These are phyloP conservation scores for Teunomyces pallodes DNA, from an alignment of 805 yeast genomes.

Conservation along the genomic window DNA sequence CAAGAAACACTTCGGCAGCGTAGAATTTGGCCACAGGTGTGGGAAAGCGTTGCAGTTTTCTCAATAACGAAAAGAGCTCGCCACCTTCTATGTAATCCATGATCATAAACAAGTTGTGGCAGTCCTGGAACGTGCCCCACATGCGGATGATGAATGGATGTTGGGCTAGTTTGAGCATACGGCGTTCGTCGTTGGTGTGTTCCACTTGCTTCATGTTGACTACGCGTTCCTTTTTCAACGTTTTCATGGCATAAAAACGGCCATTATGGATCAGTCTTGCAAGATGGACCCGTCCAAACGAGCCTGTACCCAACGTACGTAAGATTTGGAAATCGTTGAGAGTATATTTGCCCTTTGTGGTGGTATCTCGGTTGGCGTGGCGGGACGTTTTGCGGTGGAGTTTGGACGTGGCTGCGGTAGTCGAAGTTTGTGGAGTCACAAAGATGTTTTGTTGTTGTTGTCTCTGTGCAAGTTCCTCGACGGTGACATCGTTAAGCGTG, in stretches of 20 bases:
- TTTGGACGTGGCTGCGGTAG: slow-evolving; percentile 10
- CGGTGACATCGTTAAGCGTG: slow-evolving; percentile 25
- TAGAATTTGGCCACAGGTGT: slow-evolving; percentile 63
- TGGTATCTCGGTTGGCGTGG: slow-evolving; percentile 23
- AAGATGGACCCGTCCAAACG: slow-evolving; percentile 59
- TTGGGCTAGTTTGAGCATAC: slow-evolving; percentile 56
- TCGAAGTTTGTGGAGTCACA: slow-evolving; percentile 16
- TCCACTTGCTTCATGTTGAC: slow-evolving; percentile 63
- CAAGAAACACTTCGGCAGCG: slow-evolving; percentile 60
- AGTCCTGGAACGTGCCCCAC: slow-evolving; percentile 69
- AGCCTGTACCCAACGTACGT: slow-evolving; percentile 60
- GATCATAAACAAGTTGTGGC: slow-evolving; percentile 55
- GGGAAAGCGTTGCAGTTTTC: slow-evolving; percentile 59
- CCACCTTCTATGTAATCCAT: slow-evolving; percentile 69
- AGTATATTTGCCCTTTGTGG: slow-evolving; percentile 57
- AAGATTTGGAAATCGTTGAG: slow-evolving; percentile 53
- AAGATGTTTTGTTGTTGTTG: slow-evolving; percentile 30
- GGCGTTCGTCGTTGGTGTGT: slow-evolving; percentile 60
- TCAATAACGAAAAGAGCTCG: slow-evolving; percentile 52
- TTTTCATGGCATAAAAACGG: slow-evolving; percentile 59
- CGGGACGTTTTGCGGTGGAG: slow-evolving; percentile 9
- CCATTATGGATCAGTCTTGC: slow-evolving; percentile 59
- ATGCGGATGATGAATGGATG: slow-evolving; percentile 60
- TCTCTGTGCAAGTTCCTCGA: slow-evolving; percentile 25
- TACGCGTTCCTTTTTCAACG: slow-evolving; percentile 54